Percentiles rank a stretch among this genome's conserved stretches.
Conservation (phyloP, 2,329 filamentous ascomycete genomes). For the Metarhizium anisopliae region DNA sequence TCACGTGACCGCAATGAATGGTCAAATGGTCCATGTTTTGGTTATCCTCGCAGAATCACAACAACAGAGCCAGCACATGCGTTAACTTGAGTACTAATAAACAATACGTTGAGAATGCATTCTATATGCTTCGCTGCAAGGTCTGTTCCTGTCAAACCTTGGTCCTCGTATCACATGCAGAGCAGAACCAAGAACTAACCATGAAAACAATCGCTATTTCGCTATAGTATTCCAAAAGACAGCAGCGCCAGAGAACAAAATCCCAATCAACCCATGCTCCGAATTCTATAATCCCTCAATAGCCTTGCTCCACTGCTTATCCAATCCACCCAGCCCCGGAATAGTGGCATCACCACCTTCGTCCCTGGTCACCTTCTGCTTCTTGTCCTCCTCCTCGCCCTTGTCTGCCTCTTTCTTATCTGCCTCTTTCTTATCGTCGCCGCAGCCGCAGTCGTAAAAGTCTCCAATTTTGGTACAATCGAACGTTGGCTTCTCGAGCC, state of each 20-base stretch:
- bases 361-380: background rate
- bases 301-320: background rate
- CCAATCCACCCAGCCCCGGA: background rate
- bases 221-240: background rate
- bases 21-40: no score
- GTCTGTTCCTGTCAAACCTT: background rate
- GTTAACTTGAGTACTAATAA: no score
- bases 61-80: no score
- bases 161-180: background rate
- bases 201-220: background rate
- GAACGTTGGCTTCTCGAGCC: constrained; percentile 52
- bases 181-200: background rate
- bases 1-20: constrained; percentile 12
- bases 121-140: background rate
- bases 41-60: no score
- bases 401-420: constrained; percentile 6
- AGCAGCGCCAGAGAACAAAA: no score
- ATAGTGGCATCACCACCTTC: background rate
- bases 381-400: constrained; percentile 16
- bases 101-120: no score
- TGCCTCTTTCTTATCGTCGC: constrained; percentile 43
- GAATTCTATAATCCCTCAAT: background rate
- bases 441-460: constrained; percentile 64
- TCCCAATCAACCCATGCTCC: background rate
- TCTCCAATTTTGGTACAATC: constrained; percentile 61